Evolutionary conservation across 163 green algal genomes (phyloP), one percentile per base, ranked within the genome.

Genomic region (Coccomyxa subellipsoidea): DNA sequence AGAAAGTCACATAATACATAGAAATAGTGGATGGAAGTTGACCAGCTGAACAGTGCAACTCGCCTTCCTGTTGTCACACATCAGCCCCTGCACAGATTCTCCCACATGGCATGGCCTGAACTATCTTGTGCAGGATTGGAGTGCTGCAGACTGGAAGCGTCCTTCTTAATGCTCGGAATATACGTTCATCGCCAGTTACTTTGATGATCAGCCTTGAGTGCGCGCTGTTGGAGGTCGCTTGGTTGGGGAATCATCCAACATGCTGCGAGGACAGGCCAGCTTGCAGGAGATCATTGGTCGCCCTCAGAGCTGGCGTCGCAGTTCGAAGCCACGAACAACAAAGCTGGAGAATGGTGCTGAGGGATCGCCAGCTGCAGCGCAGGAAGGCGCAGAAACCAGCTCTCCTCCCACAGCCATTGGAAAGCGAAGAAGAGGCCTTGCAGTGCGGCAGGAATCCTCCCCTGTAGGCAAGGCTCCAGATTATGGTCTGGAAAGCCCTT

Each of bases 251-350:
- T n/a, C n/a, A 59, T 59, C 15, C 47, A 59, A 18, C 35, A 82
- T 82, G 78, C 59, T 82, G 78, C 54, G 78, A 25, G 78, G 78
- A 25, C 78, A 82, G 59, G 78, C 54, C 27, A 77, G 35, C 7
- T 69, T 82, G 54, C 69, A 82, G 35, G 78, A 77, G 59, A 37
- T 82, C 36, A 31, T 82, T 4, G 78, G 78, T 6, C 34, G 39
- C 27, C 15, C 75, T 29, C 18, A 59, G 69, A 29, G 21, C 69
- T 75, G n/a, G n/a, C 69, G 69, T 75, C 69, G 31, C n/a, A 21
- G 9, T 7, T 75, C n/a, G 69, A 75, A 75, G 31, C n/a, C 38
- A 12, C n/a, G 37, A 9, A 40, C 37, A 54, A 23, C 38, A 2
- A 59, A 59, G 23, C 21, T 18, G 23, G 2, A 12, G 2, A 23